Evolutionary conservation across 306 rosid species (phyloP), one percentile per base, ranked within the genome.

Genomic region (Luffa acutangula): DNA sequence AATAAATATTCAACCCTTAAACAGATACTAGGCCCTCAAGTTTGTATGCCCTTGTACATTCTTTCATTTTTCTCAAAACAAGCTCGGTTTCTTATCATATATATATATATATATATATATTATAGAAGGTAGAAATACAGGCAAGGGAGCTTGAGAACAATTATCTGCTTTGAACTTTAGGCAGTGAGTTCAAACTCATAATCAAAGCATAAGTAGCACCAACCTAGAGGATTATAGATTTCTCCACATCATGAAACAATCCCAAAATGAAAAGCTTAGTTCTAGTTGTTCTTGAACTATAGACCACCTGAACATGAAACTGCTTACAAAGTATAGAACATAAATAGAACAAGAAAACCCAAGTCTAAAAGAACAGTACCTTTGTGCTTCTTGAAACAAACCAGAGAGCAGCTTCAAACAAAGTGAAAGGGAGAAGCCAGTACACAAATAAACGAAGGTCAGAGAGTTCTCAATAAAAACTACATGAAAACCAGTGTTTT

Each of bases 381-480:
- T 87, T 91, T 92, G 90, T 94, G 98, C 76, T 85, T 92, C 88
- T 88, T 91, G 87, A 89, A 94, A 81, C 98, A 94, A 76, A 75
- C 42, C 59, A 94, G 78, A 36, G 97, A 91, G 83, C 97, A 94
- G 79, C 95, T 89, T 88, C 84, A 79, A 56, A 34, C 20, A 42
- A 37, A 81, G 48, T 13, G 76, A 74, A 14, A 21, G 21, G 41
- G 46, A 49, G 9, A 33, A 33, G 36, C 37, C 77, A 49, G 58
- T n/a, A 73, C 54, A 52, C 3, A 74, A 49, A 51, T 49, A 4
- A 74, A 48, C 25, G 58, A 46, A 72, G 41, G 77, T 72, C 56
- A 52, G 66, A 85, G 42, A 56, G 5, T 43, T 33, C 64, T 83
- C 75, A 84, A 63, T 72, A 57, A 25, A 6, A 52, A 9, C 25